These are phyloP conservation scores for Cercospora sojina DNA, from an alignment of 2,329 filamentous ascomycete genomes.

Conservation along the genomic window DNA sequence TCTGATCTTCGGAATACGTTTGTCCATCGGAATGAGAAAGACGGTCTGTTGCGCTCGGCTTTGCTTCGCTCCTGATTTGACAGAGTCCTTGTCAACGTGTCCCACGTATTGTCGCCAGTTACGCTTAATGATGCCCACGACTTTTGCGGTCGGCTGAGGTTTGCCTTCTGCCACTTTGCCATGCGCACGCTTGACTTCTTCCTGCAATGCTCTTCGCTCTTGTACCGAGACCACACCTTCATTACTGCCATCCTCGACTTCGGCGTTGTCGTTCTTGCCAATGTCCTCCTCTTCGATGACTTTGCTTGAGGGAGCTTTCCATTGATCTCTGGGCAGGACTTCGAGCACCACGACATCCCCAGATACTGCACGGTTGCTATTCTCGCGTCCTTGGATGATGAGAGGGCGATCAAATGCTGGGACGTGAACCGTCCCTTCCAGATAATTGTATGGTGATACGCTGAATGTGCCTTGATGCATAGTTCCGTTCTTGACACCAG, in stretches of 20 bases:
- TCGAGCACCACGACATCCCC: slow-evolving; percentile 93
- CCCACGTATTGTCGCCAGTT: slow-evolving; percentile 99
- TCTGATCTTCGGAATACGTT: slow-evolving; percentile 92
- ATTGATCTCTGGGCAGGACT: slow-evolving; percentile 88
- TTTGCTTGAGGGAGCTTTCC: slow-evolving; percentile 93
- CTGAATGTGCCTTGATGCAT: slow-evolving; percentile 95
- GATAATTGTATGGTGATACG: slow-evolving; percentile 95
- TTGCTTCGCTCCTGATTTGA: slow-evolving; percentile 69
- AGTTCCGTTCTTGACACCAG: slow-evolving; percentile 81
- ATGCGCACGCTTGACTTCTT: slow-evolving; percentile 85
- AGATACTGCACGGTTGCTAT: slow-evolving; percentile 90
- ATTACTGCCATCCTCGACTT: slow-evolving; percentile 73
- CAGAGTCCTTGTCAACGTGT: slow-evolving; percentile 84
- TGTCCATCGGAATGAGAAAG: slow-evolving; percentile 97
- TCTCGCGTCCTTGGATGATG: slow-evolving; percentile 85
- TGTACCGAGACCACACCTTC: slow-evolving; percentile 79
- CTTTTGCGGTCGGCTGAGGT: slow-evolving; percentile 84
- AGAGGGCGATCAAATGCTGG: slow-evolving; percentile 86
- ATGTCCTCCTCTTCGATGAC: slow-evolving; percentile 92
- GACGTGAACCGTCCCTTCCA: slow-evolving; percentile 89
- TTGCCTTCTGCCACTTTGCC: slow-evolving; percentile 71
- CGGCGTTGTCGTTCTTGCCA: slow-evolving; percentile 90
- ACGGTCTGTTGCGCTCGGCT: slow-evolving; percentile 87
- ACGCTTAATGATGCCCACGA: slow-evolving; percentile 88
- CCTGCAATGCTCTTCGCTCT: slow-evolving; percentile 82